phyloP scores from a whole-genome alignment of 1,139 yeast species.

The Saccharomyces hybrid region DNA sequence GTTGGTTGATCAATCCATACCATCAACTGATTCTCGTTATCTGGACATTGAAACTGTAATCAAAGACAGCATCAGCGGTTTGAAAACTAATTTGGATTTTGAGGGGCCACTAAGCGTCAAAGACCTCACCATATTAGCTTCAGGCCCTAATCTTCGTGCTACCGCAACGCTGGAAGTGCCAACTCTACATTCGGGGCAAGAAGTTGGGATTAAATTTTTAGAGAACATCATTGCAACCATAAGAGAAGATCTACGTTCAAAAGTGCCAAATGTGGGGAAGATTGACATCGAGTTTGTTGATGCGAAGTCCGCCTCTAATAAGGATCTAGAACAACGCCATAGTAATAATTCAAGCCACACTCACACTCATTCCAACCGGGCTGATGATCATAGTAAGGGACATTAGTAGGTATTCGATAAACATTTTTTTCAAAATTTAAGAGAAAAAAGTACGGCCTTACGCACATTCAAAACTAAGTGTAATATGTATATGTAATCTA shows the following conservation, averaged over 20 bases:
- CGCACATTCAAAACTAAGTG: background rate
- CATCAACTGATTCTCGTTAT: conserved; percentile 37
- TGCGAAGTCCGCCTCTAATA: conserved; percentile 16
- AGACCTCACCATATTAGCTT: background rate
- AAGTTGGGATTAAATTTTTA: conserved; percentile 40
- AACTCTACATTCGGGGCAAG: conserved; percentile 39
- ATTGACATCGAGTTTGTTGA: conserved; percentile 33
- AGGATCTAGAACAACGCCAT: background rate
- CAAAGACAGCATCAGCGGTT: background rate
- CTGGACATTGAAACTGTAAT: conserved; percentile 23
- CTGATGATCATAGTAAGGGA: conserved; percentile 10
- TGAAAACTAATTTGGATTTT: background rate
- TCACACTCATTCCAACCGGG: conserved; percentile 12
- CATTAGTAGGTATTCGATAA: conserved; percentile 1
- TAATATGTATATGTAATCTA: background rate
- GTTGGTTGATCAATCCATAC: conserved; percentile 55
- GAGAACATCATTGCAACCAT: conserved; percentile 38
- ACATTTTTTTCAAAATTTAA: background rate
- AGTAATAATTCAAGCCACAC: conserved; percentile 5
- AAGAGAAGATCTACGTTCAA: conserved; percentile 17
- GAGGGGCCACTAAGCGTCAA: background rate
- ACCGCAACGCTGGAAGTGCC: conserved; percentile 37
- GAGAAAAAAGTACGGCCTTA: background rate
- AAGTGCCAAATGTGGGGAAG: conserved; percentile 30
- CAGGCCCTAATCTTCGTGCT: conserved; percentile 30